These are phyloP conservation scores for Fistulinella prunicolor DNA, from an alignment of 768 basidiomycete species.

Conservation along the genomic window DNA sequence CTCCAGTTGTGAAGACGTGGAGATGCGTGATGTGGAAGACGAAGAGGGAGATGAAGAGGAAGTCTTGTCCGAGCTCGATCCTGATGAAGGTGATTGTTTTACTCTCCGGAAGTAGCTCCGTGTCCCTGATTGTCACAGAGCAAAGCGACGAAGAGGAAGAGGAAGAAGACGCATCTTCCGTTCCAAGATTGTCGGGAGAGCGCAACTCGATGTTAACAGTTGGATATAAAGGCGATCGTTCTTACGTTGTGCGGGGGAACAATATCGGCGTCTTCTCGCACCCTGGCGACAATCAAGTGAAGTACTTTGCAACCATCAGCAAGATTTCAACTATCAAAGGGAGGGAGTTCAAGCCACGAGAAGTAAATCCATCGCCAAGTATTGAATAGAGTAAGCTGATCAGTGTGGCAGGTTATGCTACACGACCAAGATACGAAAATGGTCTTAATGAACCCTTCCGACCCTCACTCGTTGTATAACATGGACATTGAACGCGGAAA, in stretches of 20 bases:
- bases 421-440: constrained; percentile 96
- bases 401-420: constrained; percentile 73
- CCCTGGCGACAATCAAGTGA: constrained; percentile 63
- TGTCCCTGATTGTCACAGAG: constrained; percentile 39
- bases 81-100: constrained; percentile 50
- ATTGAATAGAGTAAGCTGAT: constrained; percentile 4
- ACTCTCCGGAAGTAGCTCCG: not conserved
- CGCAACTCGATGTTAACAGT: constrained; percentile 88
- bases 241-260: constrained; percentile 89
- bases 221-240: constrained; percentile 93
- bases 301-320: constrained; percentile 85
- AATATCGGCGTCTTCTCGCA: constrained; percentile 90
- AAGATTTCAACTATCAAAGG: constrained; percentile 78
- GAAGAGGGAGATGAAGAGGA: constrained; percentile 81
- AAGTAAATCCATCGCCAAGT: constrained; percentile 48
- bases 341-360: constrained; percentile 78
- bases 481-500: constrained; percentile 95
- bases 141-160: constrained; percentile 40
- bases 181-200: constrained; percentile 49
- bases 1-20: constrained; percentile 76
- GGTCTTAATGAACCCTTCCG: constrained; percentile 82
- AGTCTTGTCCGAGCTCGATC: constrained; percentile 64
- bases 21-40: constrained; percentile 76
- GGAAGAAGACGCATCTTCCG: constrained; percentile 35
- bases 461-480: constrained; percentile 79